Conservation (phyloP, 352 stramenopile species). For the Pythium vanterpoolii region DNA sequence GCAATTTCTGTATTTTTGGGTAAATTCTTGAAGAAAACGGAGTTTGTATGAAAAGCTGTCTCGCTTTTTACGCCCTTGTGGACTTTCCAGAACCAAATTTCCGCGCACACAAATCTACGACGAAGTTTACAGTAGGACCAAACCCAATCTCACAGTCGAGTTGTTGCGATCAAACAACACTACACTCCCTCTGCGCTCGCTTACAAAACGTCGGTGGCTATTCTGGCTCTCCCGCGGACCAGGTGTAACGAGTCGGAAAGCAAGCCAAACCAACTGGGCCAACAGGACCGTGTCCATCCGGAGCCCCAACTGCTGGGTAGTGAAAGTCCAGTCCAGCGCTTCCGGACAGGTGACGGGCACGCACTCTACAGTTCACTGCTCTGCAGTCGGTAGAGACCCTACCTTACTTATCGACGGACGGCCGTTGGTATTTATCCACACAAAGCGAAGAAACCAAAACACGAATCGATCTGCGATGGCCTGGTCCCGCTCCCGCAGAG, state of each 20-base stretch:
- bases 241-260: too few species aligned
- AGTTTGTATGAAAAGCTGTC: too few species aligned
- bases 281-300: conserved; percentile 11
- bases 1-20: too few species aligned
- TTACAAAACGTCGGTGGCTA: neutral
- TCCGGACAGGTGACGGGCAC: conserved; percentile 9
- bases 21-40: too few species aligned
- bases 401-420: conserved; percentile 18
- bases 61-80: too few species aligned
- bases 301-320: conserved; percentile 22
- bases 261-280: neutral
- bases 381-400: conserved; percentile 15
- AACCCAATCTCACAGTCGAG: neutral
- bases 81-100: too few species aligned
- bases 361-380: conserved; percentile 23
- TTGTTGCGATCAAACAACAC: conserved; percentile 12
- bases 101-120: too few species aligned
- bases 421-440: conserved; percentile 24
- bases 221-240: conserved; percentile 15
- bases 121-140: too few species aligned
- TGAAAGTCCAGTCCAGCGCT: conserved; percentile 16
- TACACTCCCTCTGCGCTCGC: conserved; percentile 1
- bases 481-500: conserved; percentile 20
- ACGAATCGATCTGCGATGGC: conserved; percentile 11
- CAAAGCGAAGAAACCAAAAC: conserved; percentile 11